Conservation (phyloP, 371 early-diverging fungal genomes). For the Lichtheimia ramosa region DNA sequence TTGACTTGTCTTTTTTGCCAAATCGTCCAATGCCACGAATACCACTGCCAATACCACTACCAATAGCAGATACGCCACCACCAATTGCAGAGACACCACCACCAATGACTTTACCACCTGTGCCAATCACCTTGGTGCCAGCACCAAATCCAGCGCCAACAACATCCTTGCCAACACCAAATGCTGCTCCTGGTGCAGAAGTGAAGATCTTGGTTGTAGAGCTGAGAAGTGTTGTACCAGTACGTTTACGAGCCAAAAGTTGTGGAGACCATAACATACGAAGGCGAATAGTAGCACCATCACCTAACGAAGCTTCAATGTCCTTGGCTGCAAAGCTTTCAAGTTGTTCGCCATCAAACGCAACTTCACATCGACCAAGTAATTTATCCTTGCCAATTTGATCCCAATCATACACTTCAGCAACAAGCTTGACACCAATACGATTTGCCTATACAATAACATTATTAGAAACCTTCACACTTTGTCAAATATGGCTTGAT, state of each 20-base stretch:
- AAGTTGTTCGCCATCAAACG: constrained; percentile 29
- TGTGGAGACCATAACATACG: constrained; percentile 51
- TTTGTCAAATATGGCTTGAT: no score
- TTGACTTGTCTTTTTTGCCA: constrained; percentile 22
- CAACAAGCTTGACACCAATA: constrained; percentile 48
- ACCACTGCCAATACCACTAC: constrained; percentile 23
- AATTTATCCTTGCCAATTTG: constrained; percentile 66
- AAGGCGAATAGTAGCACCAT: constrained; percentile 27
- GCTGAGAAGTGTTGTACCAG: constrained; percentile 33
- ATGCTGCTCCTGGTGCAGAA: constrained; percentile 37
- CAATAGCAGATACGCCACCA: constrained; percentile 24
- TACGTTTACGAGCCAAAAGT: constrained; percentile 42
- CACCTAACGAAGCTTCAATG: constrained; percentile 22
- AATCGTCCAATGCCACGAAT: constrained; percentile 36
- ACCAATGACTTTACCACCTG: constrained; percentile 33
- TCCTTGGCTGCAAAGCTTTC: constrained; percentile 43
- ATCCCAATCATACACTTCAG: constrained; percentile 84
- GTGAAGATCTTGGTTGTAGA: constrained; percentile 48
- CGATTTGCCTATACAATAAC: constrained; percentile 34
- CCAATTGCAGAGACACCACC: constrained; percentile 36
- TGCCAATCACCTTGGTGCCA: constrained; percentile 31
- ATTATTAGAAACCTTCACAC: not conserved
- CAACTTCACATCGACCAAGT: constrained; percentile 41
- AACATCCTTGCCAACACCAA: constrained; percentile 31
- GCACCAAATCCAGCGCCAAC: constrained; percentile 33